Percentiles rank a stretch among this genome's conserved stretches.
phyloP scores from a whole-genome alignment of 345 rosid genomes.

The Citrus glauca region DNA sequence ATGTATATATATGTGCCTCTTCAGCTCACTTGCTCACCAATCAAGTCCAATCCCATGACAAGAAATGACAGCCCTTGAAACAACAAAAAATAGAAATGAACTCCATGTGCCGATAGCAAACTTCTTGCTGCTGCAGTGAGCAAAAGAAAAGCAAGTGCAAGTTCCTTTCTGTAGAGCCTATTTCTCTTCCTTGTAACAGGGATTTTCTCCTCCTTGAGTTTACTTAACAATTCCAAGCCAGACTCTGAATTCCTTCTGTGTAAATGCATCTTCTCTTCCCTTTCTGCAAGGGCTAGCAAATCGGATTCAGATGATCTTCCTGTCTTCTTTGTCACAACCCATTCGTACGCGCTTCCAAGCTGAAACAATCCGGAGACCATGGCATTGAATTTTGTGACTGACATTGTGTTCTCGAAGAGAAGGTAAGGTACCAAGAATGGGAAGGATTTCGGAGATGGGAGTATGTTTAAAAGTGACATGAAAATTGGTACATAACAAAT shows the following conservation, averaged over 20 bases:
- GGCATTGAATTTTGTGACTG: constrained; percentile 90
- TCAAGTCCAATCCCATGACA: constrained; percentile 83
- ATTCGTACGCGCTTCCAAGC: constrained; percentile 86
- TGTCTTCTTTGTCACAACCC: constrained; percentile 88
- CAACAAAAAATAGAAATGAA: constrained; percentile 87
- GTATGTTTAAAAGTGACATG: constrained; percentile 80
- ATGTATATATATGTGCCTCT: neutral
- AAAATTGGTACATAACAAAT: constrained; percentile 76
- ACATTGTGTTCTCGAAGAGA: constrained; percentile 90
- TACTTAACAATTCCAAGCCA: constrained; percentile 57
- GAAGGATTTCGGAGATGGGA: constrained; percentile 76
- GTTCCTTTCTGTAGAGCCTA: constrained; percentile 69
- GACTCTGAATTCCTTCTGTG: constrained; percentile 68
- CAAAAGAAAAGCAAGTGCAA: constrained; percentile 74
- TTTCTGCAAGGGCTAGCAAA: constrained; percentile 63
- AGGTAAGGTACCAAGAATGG: constrained; percentile 92
- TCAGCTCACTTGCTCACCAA: constrained; percentile 83
- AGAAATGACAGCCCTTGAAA: constrained; percentile 87
- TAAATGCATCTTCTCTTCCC: constrained; percentile 62
- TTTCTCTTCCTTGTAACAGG: constrained; percentile 47
- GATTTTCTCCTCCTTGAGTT: constrained; percentile 43
- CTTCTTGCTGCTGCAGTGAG: constrained; percentile 84
- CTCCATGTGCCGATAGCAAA: constrained; percentile 76
- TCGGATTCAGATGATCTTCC: constrained; percentile 88
- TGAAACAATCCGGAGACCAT: constrained; percentile 89